phyloP scores from a whole-genome alignment of 495 filamentous ascomycete species.

The Hypoxylon fuscum region DNA sequence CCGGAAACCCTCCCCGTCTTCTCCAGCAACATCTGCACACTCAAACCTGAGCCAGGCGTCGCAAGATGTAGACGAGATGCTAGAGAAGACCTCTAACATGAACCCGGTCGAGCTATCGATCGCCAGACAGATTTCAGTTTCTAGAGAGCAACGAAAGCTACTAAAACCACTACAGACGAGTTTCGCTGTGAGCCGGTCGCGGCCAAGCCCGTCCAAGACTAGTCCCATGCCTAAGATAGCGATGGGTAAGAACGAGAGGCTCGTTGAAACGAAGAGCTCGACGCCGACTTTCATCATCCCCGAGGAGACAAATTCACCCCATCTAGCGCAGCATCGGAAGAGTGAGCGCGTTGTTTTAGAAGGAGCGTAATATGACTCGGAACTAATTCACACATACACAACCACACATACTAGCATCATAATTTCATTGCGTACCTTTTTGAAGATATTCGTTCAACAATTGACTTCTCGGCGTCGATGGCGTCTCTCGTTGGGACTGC shows the following conservation, averaged over 20 bases:
- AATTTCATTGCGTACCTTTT: constrained; percentile 13
- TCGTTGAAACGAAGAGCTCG: constrained; percentile 49
- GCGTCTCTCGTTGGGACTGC: constrained; percentile 4
- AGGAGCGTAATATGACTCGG: constrained; percentile 23
- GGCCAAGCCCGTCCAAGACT: constrained; percentile 8
- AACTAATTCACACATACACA: neutral
- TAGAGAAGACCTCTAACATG: constrained; percentile 42
- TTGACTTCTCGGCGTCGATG: constrained; percentile 12
- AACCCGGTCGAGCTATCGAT: constrained; percentile 65
- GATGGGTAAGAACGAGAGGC: constrained; percentile 40
- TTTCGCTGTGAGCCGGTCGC: constrained; percentile 9
- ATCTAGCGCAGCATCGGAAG: constrained; percentile 48
- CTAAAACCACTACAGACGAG: constrained; percentile 48
- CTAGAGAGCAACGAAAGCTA: constrained; percentile 62
- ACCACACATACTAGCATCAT: neutral
- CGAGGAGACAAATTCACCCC: constrained; percentile 23
- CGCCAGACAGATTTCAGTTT: constrained; percentile 67
- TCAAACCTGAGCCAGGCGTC: constrained; percentile 44
- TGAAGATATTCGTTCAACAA: constrained; percentile 9
- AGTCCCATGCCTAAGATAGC: constrained; percentile 35
- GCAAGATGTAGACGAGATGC: constrained; percentile 47
- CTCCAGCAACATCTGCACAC: constrained; percentile 43
- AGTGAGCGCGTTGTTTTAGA: constrained; percentile 61
- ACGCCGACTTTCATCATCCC: constrained; percentile 49
- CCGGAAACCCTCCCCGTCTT: constrained; percentile 44